Base-by-base conservation (phyloP, 768 basidiomycete genomes). In the Tulasnella sp. region DNA sequence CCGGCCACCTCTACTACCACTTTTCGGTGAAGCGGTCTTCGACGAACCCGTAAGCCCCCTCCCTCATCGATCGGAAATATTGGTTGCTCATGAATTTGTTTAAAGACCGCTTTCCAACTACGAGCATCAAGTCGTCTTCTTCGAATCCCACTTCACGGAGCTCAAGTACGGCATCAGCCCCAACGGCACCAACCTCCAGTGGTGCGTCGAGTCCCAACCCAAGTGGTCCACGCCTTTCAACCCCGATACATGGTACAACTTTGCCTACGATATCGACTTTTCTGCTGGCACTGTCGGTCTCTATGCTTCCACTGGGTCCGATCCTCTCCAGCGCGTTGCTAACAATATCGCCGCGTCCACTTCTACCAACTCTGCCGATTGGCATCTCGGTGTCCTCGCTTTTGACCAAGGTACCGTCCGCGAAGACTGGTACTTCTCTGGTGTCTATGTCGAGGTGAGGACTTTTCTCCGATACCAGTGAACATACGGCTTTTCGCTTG, bases 201-300 rank as follows among this genome's bases (percentile, higher is more conserved):
- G 79, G 79, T 75, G 75, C 70, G 71, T 79, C 19, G 60, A 64
- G 9, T 69, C 73, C 27, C 64, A 69, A 6, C 67, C 72, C 25
- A 70, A 79, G 63, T 81, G 78, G 77, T 69, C 72, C 48, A 73
- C 74, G 1, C 69, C 75, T 1, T 77, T 77, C 68, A 70, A 68
- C 14, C 69, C 80, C 5, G 75, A 72, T 35, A 73, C 72, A 46
- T 82, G 79, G 79, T 78, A 74, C 69, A 81, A 81, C 71, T 81
- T 82, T 61, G 80, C 79, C 29, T 81, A 81, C 62, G 80, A 81
- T 60, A 80, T 81, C 63, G 69, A 81, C 76, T 81, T 82, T 69
- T 70, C 70, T 37, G 70, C 71, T 2, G 66, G 68, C 21, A 79
- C 75, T 1, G 77, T 80, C 49, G 78, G 79, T 21, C 72, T 82